phyloP scores from a whole-genome alignment of 2,329 filamentous ascomycete genomes.

The Elsinoe ampelina region DNA sequence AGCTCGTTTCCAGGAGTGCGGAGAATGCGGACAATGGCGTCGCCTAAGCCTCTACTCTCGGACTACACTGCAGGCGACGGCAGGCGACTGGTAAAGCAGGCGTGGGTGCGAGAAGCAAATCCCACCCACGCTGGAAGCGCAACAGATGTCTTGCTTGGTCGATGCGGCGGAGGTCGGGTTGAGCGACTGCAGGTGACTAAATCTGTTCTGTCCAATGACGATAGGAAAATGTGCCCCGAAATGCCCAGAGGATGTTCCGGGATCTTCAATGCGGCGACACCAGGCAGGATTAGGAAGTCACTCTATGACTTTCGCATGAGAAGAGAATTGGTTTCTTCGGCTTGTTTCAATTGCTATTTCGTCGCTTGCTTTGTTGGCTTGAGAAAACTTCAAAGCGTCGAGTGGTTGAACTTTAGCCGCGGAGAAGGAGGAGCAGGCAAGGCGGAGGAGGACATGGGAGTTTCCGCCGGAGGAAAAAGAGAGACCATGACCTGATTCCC shows the following conservation, averaged over 20 bases:
- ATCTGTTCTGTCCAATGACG: background rate
- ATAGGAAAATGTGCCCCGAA: background rate
- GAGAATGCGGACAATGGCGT: background rate
- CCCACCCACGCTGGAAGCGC: background rate
- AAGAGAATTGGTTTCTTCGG: background rate
- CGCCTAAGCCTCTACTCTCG: background rate
- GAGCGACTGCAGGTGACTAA: background rate
- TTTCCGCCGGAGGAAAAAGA: no score
- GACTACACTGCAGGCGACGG: background rate
- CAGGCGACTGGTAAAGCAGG: slow-evolving; percentile 3
- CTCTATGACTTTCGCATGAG: background rate
- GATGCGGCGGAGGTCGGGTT: slow-evolving; percentile 10
- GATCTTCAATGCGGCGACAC: background rate
- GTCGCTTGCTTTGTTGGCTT: no score
- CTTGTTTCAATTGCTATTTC: no score
- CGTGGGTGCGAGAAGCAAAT: slow-evolving; percentile 12
- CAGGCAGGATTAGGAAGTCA: slow-evolving; percentile 1
- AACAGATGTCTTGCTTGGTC: no score
- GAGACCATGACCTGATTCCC: background rate
- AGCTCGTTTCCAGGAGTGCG: slow-evolving; percentile 3
- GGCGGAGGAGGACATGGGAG: no score
- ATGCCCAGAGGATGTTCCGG: background rate
- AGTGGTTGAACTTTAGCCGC: no score
- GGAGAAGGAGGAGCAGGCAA: no score
- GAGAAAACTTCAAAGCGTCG: no score